Percentiles rank a stretch among this genome's conserved stretches.
Evolutionary conservation across 2,329 filamentous ascomycete genomes (phyloP).

Genomic region (Aspergillus neotritici): DNA sequence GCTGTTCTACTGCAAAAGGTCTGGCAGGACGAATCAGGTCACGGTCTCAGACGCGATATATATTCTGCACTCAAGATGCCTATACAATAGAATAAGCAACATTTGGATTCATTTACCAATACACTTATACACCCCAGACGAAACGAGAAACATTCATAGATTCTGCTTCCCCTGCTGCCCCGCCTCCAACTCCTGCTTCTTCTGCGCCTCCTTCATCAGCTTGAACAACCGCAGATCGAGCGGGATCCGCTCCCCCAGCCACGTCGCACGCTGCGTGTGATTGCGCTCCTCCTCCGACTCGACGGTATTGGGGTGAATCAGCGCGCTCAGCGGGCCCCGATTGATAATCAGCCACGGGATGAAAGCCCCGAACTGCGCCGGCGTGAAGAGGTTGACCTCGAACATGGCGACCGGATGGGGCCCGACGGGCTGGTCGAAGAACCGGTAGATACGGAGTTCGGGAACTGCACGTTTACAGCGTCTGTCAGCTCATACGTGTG

Average conservation of each 20-base stretch:
- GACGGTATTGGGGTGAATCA: constrained; percentile 75
- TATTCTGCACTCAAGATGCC: too few species aligned
- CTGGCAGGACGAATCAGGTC: too few species aligned
- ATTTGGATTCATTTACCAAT: background rate
- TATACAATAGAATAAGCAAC: too few species aligned
- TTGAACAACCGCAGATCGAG: constrained; percentile 39
- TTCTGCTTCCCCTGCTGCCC: constrained; percentile 1
- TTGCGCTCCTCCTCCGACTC: constrained; percentile 48
- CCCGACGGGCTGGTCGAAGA: constrained; percentile 73
- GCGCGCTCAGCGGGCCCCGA: constrained; percentile 69
- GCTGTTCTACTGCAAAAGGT: too few species aligned
- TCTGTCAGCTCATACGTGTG: too few species aligned
- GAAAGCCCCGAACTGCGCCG: constrained; percentile 83
- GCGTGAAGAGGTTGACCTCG: constrained; percentile 82
- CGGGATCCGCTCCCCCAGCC: constrained; percentile 43
- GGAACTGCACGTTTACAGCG: constrained; percentile 55
- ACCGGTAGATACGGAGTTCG: constrained; percentile 71
- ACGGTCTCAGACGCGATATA: too few species aligned
- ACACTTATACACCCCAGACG: background rate
- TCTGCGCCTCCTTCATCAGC: constrained; percentile 21
- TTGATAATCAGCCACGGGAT: constrained; percentile 78
- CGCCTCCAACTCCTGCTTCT: constrained; percentile 13
- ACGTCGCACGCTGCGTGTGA: constrained; percentile 42
- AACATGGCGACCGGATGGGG: constrained; percentile 86
- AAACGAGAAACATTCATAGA: background rate